Evolutionary conservation across 305 asterid genomes (phyloP).

Genomic region (Fraxinus floribunda): DNA sequence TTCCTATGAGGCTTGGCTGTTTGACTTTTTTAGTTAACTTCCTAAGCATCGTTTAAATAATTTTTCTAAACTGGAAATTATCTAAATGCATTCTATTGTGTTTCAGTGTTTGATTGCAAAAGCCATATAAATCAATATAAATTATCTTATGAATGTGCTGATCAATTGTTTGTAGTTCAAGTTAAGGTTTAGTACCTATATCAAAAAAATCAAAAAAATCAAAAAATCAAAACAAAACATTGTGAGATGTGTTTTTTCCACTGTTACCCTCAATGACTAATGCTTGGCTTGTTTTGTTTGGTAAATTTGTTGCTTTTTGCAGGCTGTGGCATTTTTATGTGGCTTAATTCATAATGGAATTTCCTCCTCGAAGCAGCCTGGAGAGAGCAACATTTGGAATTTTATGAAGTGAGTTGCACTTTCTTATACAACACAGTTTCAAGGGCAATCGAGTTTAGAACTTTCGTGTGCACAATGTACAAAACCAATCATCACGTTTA

Average conservation of each 20-base stretch:
- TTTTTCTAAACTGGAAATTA: neutral
- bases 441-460: neutral
- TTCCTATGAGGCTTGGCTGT: neutral
- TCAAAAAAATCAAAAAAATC: no score
- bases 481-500: neutral
- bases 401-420: conserved; percentile 50
- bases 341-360: conserved; percentile 70
- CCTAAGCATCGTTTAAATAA: neutral
- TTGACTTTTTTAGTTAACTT: conserved; percentile 1
- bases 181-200: neutral
- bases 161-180: conserved; percentile 10
- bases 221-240: no score
- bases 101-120: neutral
- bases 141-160: conserved; percentile 5
- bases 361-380: conserved; percentile 42
- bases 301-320: conserved; percentile 33
- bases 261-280: conserved; percentile 4
- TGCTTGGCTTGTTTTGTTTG: neutral
- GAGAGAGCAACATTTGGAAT: conserved; percentile 45
- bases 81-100: neutral
- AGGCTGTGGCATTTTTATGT: conserved; percentile 86
- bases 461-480: neutral
- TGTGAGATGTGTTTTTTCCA: neutral
- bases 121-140: neutral
- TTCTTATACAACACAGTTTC: conserved; percentile 12